phyloP scores from a whole-genome alignment of 345 rosid genomes.

The Gossypium turneri region DNA sequence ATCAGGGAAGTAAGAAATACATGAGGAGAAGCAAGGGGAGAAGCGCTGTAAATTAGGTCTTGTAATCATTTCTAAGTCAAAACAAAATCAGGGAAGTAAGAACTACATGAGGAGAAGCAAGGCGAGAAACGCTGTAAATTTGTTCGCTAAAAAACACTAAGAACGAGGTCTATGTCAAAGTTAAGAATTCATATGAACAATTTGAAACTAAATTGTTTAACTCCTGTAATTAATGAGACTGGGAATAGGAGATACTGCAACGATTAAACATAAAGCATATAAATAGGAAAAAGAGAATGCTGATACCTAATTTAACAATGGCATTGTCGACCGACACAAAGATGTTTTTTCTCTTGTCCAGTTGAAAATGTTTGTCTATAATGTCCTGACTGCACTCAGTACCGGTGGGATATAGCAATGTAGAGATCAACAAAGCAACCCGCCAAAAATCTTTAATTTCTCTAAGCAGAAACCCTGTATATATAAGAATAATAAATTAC shows the following conservation, averaged over 20 bases:
- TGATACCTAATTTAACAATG: slow-evolving; percentile 52
- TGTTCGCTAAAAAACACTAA: not conserved
- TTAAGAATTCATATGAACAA: not conserved
- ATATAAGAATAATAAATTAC: not conserved
- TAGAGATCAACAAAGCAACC: slow-evolving; percentile 61
- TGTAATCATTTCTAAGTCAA: not conserved
- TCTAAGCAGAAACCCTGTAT: slow-evolving; percentile 66
- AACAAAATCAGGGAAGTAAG: not conserved
- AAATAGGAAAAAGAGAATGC: not conserved
- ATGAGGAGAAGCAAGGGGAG: not conserved
- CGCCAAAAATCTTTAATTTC: slow-evolving; percentile 88
- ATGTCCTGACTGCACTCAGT: slow-evolving; percentile 32
- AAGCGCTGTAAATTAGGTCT: not conserved
- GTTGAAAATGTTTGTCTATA: slow-evolving; percentile 31
- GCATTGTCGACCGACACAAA: slow-evolving; percentile 51
- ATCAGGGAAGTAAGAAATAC: not conserved
- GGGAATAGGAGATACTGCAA: not conserved
- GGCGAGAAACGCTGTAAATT: not conserved
- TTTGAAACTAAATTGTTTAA: not conserved
- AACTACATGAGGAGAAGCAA: not conserved
- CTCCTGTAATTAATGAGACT: not conserved
- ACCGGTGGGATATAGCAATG: slow-evolving; percentile 45
- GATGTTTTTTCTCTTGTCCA: slow-evolving; percentile 47
- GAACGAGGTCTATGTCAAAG: not conserved
- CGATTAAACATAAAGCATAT: not conserved